Evolutionary conservation across 352 stramenopile species (phyloP).

Genomic region (Pythium pectinolyticum): DNA sequence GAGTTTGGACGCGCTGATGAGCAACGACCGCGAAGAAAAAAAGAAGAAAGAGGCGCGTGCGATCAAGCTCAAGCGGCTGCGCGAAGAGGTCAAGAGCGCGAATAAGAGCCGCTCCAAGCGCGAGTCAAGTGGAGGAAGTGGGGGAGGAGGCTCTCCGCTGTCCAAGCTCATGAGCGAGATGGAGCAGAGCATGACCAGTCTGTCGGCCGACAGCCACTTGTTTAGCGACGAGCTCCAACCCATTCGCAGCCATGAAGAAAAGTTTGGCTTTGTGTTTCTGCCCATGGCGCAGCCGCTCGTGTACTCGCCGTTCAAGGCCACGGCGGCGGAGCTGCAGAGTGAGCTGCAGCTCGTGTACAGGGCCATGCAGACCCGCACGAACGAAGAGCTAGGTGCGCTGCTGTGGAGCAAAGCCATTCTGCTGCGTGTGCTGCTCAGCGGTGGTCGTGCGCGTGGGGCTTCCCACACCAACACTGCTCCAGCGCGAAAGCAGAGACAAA

Average conservation of each 20-base stretch:
- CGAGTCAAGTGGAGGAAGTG: not conserved
- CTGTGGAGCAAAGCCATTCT: conserved; percentile 79
- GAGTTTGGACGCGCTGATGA: conserved; percentile 75
- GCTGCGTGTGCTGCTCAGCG: conserved; percentile 42
- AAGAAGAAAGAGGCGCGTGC: conserved; percentile 57
- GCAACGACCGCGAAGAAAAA: conserved; percentile 56
- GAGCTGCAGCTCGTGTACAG: conserved; percentile 62
- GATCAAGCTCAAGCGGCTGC: conserved; percentile 56
- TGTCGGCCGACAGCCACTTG: conserved; percentile 60
- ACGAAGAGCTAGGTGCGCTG: conserved; percentile 51
- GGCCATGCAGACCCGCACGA: conserved; percentile 54
- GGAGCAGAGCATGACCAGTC: conserved; percentile 67
- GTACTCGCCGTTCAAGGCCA: conserved; percentile 61
- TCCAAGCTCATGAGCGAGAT: conserved; percentile 70
- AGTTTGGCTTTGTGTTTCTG: conserved; percentile 84
- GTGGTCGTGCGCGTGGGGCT: too few relatives aligned
- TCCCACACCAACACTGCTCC: too few relatives aligned
- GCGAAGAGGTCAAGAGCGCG: conserved; percentile 44
- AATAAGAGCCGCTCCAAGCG: conserved; percentile 13
- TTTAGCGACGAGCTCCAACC: conserved; percentile 49
- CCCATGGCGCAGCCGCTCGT: conserved; percentile 66
- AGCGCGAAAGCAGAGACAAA: too few relatives aligned
- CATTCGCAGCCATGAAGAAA: conserved; percentile 47
- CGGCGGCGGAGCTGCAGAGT: conserved; percentile 46
- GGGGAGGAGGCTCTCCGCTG: conserved; percentile 36